phyloP scores from a whole-genome alignment of 2,329 filamentous ascomycete species.

The Boeremia exigua region DNA sequence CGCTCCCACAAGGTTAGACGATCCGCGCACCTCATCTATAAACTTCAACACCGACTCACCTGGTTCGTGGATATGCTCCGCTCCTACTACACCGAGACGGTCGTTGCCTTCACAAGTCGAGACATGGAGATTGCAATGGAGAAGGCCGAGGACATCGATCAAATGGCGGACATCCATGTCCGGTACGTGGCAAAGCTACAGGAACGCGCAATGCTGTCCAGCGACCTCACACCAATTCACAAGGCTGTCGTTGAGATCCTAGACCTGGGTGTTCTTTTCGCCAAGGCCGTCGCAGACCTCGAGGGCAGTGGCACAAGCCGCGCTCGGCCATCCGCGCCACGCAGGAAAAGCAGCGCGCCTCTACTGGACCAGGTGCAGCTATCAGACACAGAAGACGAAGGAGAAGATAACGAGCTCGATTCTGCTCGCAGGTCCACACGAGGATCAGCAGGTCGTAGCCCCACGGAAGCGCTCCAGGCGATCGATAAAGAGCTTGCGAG shows the following conservation, averaged over 20 bases:
- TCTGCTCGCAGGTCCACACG: neutral
- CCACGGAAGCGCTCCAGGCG: constrained; percentile 56
- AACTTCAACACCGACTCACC: constrained; percentile 71
- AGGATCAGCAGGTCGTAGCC: neutral
- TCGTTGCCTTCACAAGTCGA: constrained; percentile 66
- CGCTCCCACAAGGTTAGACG: constrained; percentile 10
- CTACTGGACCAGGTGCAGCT: constrained; percentile 28
- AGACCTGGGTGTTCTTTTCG: constrained; percentile 74
- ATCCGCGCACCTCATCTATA: constrained; percentile 47
- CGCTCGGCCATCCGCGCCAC: constrained; percentile 3
- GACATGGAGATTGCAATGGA: constrained; percentile 65
- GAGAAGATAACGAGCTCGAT: constrained; percentile 7
- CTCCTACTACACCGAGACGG: constrained; percentile 76
- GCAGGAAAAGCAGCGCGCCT: constrained; percentile 26
- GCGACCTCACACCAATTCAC: constrained; percentile 72
- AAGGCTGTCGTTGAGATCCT: constrained; percentile 77
- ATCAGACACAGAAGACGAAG: constrained; percentile 39
- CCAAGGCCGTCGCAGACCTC: constrained; percentile 59
- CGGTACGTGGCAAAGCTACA: constrained; percentile 67
- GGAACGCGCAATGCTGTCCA: constrained; percentile 72
- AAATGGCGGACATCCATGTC: constrained; percentile 75
- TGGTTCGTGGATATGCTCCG: constrained; percentile 81
- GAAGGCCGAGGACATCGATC: constrained; percentile 74
- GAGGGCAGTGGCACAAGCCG: neutral
- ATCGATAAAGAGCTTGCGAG: constrained; percentile 69